Base-by-base conservation (phyloP, 345 rosid species). In the Firmiana major region DNA sequence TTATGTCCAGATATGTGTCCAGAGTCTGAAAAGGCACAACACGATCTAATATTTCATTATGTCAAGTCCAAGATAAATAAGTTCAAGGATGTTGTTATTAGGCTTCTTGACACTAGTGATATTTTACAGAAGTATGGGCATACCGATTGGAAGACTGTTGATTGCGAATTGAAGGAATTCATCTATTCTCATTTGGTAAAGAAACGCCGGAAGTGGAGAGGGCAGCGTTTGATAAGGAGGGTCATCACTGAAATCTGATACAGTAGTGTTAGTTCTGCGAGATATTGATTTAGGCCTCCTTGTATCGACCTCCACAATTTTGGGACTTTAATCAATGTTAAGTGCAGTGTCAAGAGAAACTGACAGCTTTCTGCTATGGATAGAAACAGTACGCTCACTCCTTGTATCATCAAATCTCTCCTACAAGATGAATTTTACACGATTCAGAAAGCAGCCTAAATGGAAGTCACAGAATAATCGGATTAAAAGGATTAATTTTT, bases 241-340 rank as follows among this genome's bases (percentile, higher is more conserved):
- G 79, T 90, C 92, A 24, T 87, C 93, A 49, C 76, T 82, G 71
- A 77, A 87, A 78, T 91, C 94, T 0, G 91, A 83, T 16, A 83
- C 84, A 0, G 82, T 63, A 9, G 88, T 75, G 82, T 86, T 86
- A 6, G 91, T 79, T 79, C 91, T 84, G 24, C 80, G 85, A 21
- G 97, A 88, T 80, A 92, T 89, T 53, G 94, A 88, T 75, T 85
- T 85, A 45, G 88, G 92, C 85, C 91, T 86, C 79, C 88, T 90
- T 6, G 95, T 92, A 49, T 93, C 98, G n/a, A 92, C 87, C 82
- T 93, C 98, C 82, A 93, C 97, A 21, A 93, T 93, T 83, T 93
- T 93, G 21, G 95, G 92, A 82, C 86, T 90, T 68, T 87, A 95
- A 13, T 90, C 94, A 24, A 78, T 73, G 75, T 78, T 76, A 58